Base-by-base conservation (phyloP, 2,329 filamentous ascomycete genomes). In the Alternaria consortialis region DNA sequence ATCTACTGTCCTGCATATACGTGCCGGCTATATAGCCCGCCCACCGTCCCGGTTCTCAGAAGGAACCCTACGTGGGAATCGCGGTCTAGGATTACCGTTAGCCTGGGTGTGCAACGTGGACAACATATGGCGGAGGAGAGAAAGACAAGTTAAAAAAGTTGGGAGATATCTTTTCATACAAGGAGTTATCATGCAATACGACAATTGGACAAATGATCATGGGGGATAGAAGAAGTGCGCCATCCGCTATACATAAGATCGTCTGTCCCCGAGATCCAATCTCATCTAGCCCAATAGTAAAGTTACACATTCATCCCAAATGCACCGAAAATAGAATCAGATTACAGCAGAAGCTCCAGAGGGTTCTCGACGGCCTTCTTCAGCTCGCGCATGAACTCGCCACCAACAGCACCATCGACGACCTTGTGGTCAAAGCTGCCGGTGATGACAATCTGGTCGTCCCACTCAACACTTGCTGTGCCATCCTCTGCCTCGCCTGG, bases 391-490 rank as follows among this genome's bases (percentile, higher is more conserved):
- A 99, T 93, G 89, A 94, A 99, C 82, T 99, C 95, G 61, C 90
- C 95, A 77, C 95, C 96, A 60, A 98, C 92, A 40, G 94, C 95
- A 67, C 95, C 95, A 79, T 99, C 95, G 12, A 99, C 90, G 52
- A 98, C 94, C 88, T 97, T 97, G 89, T 99, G 95, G 85, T 99
- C 95, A 80, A 99, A 99, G 86, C 92, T 96, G 76, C 85, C 94
- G 39, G 94, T 98, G 61, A 99, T 90, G 64, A 91, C 88, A 76
- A 99, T 97, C 86, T 98, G 94, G 79, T 99, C 95, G 74, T 99
- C 95, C 91, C 92, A 99, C 81, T 92, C 92, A 47, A 97, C 84
- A 57, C 68, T 70, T 17, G 87, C 83, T 44, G 88, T 88, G 62
- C 92, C 93, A 65, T 97, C 93, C 82, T 95, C 94, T 60, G 63